phyloP scores from a whole-genome alignment of 192 early-diverging fungal genomes.

The Coemansia sp. region DNA sequence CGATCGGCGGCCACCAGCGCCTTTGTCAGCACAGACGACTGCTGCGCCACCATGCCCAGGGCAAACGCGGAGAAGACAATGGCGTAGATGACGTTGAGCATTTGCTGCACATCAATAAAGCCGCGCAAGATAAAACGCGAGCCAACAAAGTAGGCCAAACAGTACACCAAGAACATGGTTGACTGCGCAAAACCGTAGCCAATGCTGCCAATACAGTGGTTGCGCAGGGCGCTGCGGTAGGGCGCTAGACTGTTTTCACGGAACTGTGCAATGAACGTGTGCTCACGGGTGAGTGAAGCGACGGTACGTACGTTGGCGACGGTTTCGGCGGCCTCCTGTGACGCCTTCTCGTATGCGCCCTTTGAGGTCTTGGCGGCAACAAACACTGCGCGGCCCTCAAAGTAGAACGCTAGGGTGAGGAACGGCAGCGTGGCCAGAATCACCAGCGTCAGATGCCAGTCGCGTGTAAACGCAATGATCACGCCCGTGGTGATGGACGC shows the following conservation, averaged over 20 bases:
- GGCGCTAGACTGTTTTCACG: constrained; percentile 60
- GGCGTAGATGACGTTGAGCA: constrained; percentile 73
- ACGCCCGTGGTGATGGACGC: constrained; percentile 46
- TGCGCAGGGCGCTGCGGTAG: constrained; percentile 62
- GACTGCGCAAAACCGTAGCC: constrained; percentile 76
- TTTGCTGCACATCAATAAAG: constrained; percentile 41
- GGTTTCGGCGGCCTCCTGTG: constrained; percentile 82
- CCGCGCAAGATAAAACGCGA: constrained; percentile 58
- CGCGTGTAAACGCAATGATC: constrained; percentile 65
- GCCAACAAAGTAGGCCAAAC: constrained; percentile 73
- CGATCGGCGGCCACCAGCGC: constrained; percentile 74
- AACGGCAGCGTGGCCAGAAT: constrained; percentile 62
- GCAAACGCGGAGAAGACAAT: constrained; percentile 70
- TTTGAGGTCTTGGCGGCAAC: constrained; percentile 59
- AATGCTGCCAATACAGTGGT: constrained; percentile 63
- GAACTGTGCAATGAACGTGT: constrained; percentile 67
- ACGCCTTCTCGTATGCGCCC: constrained; percentile 72
- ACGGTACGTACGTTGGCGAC: constrained; percentile 86
- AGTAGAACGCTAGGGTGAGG: constrained; percentile 42
- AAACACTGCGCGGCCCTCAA: constrained; percentile 36
- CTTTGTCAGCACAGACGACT: constrained; percentile 74
- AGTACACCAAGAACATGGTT: constrained; percentile 71
- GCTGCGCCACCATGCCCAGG: constrained; percentile 64
- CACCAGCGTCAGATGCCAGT: constrained; percentile 85
- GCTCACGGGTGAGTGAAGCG: constrained; percentile 71